Percentiles rank a stretch among this genome's conserved stretches.
Evolutionary conservation across 257 asterid species (phyloP).

Genomic region (Leonotis leonurus): DNA sequence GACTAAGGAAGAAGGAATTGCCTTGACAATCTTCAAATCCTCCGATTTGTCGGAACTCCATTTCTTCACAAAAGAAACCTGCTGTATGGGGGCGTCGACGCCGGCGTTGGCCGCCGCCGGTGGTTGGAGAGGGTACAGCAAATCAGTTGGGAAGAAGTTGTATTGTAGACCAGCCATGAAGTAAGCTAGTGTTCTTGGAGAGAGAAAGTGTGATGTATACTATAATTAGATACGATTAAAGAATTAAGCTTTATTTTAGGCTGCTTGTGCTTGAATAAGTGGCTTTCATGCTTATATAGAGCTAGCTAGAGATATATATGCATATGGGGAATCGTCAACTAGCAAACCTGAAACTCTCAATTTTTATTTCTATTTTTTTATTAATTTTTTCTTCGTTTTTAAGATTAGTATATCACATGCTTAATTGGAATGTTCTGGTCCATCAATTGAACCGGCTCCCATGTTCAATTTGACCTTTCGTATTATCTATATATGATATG

Average conservation of each 20-base stretch:
- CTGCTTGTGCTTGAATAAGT: too few species aligned
- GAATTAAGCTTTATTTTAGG: too few species aligned
- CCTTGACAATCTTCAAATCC: slow-evolving; percentile 21
- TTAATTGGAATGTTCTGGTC: slow-evolving; percentile 14
- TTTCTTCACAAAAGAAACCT: slow-evolving; percentile 19
- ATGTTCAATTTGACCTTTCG: not conserved
- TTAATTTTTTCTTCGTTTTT: not conserved
- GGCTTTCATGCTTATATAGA: slow-evolving; percentile 19
- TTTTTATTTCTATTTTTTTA: not conserved
- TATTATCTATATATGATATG: not conserved
- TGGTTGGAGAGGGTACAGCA: slow-evolving; percentile 26
- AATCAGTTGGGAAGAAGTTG: slow-evolving; percentile 33
- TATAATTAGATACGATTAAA: too few species aligned
- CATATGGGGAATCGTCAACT: too few species aligned
- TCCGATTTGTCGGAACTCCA: slow-evolving; percentile 10
- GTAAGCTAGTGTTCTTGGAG: not conserved
- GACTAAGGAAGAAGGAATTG: slow-evolving; percentile 16
- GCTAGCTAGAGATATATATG: too few species aligned
- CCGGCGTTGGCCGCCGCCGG: slow-evolving; percentile 19
- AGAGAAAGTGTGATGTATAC: too few species aligned
- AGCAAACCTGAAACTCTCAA: slow-evolving; percentile 1
- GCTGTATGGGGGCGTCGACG: slow-evolving; percentile 8
- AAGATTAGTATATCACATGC: not conserved
- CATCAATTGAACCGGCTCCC: not conserved
- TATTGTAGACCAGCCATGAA: slow-evolving; percentile 32